Conservation (phyloP, 768 basidiomycete species). For the Lentinula lateritia region DNA sequence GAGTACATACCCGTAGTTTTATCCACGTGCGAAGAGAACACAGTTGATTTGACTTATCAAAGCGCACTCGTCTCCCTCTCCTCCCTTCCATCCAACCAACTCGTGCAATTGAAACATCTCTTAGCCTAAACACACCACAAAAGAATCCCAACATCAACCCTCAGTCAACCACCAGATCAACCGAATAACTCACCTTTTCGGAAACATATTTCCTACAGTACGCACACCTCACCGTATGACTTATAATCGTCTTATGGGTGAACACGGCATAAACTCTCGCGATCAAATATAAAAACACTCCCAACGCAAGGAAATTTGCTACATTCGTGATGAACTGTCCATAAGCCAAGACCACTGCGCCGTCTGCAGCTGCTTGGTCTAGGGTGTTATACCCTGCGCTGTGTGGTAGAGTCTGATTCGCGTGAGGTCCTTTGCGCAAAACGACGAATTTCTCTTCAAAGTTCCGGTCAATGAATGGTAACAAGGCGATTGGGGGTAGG, state of each 20-base stretch:
- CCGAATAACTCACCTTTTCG: conserved; percentile 25
- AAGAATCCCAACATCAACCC: no score
- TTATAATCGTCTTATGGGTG: conserved; percentile 37
- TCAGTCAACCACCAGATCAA: no score
- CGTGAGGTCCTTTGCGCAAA: conserved; percentile 15
- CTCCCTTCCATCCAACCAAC: conserved; percentile 38
- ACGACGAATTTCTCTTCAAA: conserved; percentile 38
- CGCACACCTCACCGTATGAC: conserved; percentile 29
- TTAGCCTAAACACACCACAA: conserved; percentile 19
- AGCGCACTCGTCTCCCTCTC: conserved; percentile 14
- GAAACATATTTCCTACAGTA: conserved; percentile 40
- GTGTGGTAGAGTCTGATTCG: background rate
- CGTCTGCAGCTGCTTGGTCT: conserved; percentile 36
- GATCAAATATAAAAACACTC: conserved; percentile 29
- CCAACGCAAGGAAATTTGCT: conserved; percentile 33
- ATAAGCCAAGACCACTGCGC: conserved; percentile 36
- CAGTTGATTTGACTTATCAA: background rate
- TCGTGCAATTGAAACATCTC: conserved; percentile 35
- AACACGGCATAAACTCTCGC: conserved; percentile 30
- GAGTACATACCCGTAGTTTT: no score
- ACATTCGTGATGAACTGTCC: conserved; percentile 33
- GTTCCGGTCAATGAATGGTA: conserved; percentile 38
- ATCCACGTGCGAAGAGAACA: no score
- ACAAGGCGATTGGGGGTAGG: conserved; percentile 32
- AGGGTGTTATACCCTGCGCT: conserved; percentile 37